A percentile compares a stretch with the other conserved stretches of the same genome.
phyloP scores from a whole-genome alignment of 352 stramenopile genomes.

The Halophytophthora batemanensis region DNA sequence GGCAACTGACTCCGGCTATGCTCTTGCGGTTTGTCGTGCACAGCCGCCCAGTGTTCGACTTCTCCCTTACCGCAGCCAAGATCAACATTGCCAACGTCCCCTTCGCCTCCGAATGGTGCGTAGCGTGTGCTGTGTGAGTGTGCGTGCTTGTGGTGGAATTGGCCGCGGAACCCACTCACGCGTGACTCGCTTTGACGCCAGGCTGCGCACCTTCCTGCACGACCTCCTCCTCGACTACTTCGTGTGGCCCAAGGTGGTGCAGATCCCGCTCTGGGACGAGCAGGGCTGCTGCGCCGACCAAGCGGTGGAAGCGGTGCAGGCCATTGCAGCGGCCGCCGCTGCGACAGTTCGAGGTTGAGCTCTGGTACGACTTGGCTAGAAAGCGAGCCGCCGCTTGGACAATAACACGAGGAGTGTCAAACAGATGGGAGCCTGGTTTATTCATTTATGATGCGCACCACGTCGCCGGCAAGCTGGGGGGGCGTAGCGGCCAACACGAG shows the following conservation, averaged over 20 bases:
- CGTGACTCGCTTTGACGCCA: conserved; percentile 7
- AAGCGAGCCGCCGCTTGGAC: too few species aligned
- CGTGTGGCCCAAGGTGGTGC: conserved; percentile 69
- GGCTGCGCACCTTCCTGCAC: conserved; percentile 75
- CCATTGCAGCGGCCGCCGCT: too few species aligned
- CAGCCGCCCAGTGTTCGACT: conserved; percentile 70
- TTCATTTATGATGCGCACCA: too few species aligned
- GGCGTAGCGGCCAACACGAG: too few species aligned
- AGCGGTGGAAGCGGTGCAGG: neutral
- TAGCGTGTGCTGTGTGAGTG: conserved; percentile 1
- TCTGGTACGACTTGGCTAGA: too few species aligned
- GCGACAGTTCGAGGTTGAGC: too few species aligned
- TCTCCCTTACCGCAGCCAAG: conserved; percentile 75
- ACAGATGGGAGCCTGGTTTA: too few species aligned
- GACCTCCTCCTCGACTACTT: conserved; percentile 75
- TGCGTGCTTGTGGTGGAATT: neutral
- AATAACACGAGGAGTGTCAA: too few species aligned
- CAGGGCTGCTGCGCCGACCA: conserved; percentile 6
- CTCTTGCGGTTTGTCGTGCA: neutral
- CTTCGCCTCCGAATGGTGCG: conserved; percentile 76
- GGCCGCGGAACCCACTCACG: neutral
- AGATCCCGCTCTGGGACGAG: conserved; percentile 73
- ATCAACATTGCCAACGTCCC: conserved; percentile 83
- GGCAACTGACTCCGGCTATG: conserved; percentile 1
- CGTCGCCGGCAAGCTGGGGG: too few species aligned